Conservation (phyloP, 805 yeast species). For the Pichia pseudocactophila region DNA sequence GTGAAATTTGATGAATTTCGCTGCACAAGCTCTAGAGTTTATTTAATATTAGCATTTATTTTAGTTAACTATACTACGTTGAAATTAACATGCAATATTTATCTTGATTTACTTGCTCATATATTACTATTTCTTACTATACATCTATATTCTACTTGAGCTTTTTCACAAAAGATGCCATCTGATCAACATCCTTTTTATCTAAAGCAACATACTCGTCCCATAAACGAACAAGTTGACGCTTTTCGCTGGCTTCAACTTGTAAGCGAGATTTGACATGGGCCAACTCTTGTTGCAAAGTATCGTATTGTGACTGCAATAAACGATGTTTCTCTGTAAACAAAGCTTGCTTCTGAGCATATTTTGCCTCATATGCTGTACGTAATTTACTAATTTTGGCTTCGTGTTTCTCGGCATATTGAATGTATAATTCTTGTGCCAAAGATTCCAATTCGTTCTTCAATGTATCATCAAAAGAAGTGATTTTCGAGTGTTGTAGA, state of each 20-base stretch:
- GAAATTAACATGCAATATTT: no score
- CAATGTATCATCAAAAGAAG: slow-evolving; percentile 37
- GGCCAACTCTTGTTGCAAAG: slow-evolving; percentile 43
- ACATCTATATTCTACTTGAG: slow-evolving; percentile 1
- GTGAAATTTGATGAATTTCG: no score
- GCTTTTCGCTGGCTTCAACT: slow-evolving; percentile 49
- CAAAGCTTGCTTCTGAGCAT: slow-evolving; percentile 33
- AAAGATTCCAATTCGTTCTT: slow-evolving; percentile 50
- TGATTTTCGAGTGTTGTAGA: slow-evolving; percentile 19
- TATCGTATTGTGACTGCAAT: slow-evolving; percentile 12
- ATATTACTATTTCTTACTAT: background rate
- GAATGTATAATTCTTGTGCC: slow-evolving; percentile 62
- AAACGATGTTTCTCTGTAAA: slow-evolving; percentile 16
- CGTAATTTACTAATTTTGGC: slow-evolving; percentile 56
- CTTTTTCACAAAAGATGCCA: slow-evolving; percentile 7
- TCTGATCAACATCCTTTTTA: slow-evolving; percentile 11
- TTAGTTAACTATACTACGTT: no score
- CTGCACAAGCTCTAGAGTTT: no score
- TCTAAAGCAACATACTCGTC: slow-evolving; percentile 25
- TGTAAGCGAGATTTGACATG: slow-evolving; percentile 39
- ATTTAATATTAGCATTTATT: no score
- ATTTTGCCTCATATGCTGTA: slow-evolving; percentile 48
- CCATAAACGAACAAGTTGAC: slow-evolving; percentile 43
- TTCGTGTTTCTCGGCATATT: slow-evolving; percentile 71
- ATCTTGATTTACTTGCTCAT: no score